Evolutionary conservation across 345 rosid species (phyloP).

Genomic region (Syzygium oleosum): DNA sequence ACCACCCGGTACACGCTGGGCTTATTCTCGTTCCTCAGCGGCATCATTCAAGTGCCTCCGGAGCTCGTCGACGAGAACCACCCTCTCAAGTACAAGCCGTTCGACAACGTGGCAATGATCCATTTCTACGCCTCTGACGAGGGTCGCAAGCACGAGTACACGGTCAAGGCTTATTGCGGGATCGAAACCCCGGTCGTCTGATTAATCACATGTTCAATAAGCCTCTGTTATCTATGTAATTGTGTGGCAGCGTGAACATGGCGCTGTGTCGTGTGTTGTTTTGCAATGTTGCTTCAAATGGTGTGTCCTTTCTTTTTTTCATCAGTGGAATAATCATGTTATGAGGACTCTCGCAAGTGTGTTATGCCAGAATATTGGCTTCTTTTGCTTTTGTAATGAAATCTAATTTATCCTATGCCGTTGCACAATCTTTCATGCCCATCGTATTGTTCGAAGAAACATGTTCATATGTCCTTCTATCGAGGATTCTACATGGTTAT

Average conservation of each 20-base stretch:
- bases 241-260: neutral
- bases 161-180: constrained; percentile 3
- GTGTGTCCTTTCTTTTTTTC: neutral
- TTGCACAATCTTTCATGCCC: neutral
- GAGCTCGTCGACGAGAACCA: constrained; percentile 20
- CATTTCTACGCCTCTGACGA: constrained; percentile 1
- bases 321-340: neutral
- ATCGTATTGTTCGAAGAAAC: neutral
- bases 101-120: constrained; percentile 3
- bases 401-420: neutral
- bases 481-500: neutral
- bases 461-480: neutral
- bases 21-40: constrained; percentile 6
- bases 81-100: constrained; percentile 15
- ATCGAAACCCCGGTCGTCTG: neutral
- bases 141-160: constrained; percentile 4
- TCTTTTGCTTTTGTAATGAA: neutral
- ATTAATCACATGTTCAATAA: neutral
- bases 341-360: neutral
- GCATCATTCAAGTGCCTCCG: constrained; percentile 9
- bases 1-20: constrained; percentile 5
- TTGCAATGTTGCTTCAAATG: neutral
- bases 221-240: neutral
- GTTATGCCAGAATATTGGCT: neutral
- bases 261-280: neutral